Conservation (phyloP, 768 basidiomycete genomes). For the Daedaleopsis nitida region DNA sequence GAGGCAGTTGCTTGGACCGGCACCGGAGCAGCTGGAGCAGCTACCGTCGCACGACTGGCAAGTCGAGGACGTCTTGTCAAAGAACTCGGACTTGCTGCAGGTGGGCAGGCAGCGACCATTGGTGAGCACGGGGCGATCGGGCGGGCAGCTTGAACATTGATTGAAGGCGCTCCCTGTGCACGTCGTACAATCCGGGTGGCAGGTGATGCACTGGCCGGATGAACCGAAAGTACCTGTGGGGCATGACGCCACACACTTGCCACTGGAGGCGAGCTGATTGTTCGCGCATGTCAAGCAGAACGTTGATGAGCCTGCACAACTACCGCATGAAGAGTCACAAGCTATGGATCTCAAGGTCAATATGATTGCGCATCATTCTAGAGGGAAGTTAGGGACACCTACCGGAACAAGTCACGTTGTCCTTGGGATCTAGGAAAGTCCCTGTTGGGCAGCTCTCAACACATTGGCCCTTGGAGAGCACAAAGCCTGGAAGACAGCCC, state of each 20-base stretch:
- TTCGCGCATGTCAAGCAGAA: constrained; percentile 77
- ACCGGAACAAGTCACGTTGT: constrained; percentile 78
- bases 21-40: constrained; percentile 77
- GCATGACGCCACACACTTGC: constrained; percentile 76
- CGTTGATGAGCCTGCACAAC: constrained; percentile 65
- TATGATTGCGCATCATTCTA: neutral
- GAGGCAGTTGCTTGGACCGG: constrained; percentile 69
- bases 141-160: constrained; percentile 74
- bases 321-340: constrained; percentile 73
- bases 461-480: constrained; percentile 72
- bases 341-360: constrained; percentile 47
- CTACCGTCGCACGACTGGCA: constrained; percentile 70
- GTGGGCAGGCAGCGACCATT: constrained; percentile 79
- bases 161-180: constrained; percentile 80
- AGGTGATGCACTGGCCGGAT: constrained; percentile 66
- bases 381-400: constrained; percentile 28
- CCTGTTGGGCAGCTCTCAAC: constrained; percentile 71
- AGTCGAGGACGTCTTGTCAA: constrained; percentile 65
- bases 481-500: constrained; percentile 74
- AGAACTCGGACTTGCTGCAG: constrained; percentile 72
- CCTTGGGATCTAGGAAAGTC: constrained; percentile 68
- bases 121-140: constrained; percentile 68
- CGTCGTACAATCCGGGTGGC: constrained; percentile 85
- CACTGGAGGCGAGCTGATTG: constrained; percentile 67
- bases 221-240: constrained; percentile 72